phyloP scores from a whole-genome alignment of 768 basidiomycete species.

The Auriscalpium microsporum region DNA sequence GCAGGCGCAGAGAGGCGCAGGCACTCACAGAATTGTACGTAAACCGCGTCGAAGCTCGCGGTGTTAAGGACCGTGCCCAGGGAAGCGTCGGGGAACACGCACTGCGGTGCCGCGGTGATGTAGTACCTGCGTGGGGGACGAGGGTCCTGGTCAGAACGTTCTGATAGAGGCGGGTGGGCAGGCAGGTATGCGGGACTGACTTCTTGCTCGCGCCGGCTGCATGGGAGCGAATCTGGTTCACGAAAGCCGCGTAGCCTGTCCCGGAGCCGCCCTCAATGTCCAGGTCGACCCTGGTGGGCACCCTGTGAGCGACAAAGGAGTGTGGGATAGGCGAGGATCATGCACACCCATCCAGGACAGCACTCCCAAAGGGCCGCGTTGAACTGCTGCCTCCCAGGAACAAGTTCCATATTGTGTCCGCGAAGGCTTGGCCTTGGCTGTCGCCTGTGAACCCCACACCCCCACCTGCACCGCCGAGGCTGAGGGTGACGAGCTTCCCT shows the following conservation, averaged over 20 bases:
- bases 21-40: constrained; percentile 40
- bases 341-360: constrained; percentile 37
- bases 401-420: constrained; percentile 33
- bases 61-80: constrained; percentile 27
- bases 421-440: constrained; percentile 29
- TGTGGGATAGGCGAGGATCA: background rate
- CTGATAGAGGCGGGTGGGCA: background rate
- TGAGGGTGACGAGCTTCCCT: constrained; percentile 40
- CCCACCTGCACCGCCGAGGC: constrained; percentile 36
- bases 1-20: background rate
- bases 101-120: constrained; percentile 32
- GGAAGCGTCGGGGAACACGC: constrained; percentile 30
- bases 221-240: constrained; percentile 27
- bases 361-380: constrained; percentile 37
- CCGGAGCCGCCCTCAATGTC: constrained; percentile 30
- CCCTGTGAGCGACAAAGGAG: background rate
- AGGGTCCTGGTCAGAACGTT: background rate
- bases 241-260: constrained; percentile 28
- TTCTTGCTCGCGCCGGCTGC: constrained; percentile 27
- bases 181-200: constrained; percentile 15
- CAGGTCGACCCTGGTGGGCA: constrained; percentile 25
- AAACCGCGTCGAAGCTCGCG: constrained; percentile 31
- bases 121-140: constrained; percentile 20
- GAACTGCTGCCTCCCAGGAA: constrained; percentile 39
- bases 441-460: constrained; percentile 31